phyloP scores from a whole-genome alignment of 1,284 basidiomycete genomes.

The Apiotrichum siamense region DNA sequence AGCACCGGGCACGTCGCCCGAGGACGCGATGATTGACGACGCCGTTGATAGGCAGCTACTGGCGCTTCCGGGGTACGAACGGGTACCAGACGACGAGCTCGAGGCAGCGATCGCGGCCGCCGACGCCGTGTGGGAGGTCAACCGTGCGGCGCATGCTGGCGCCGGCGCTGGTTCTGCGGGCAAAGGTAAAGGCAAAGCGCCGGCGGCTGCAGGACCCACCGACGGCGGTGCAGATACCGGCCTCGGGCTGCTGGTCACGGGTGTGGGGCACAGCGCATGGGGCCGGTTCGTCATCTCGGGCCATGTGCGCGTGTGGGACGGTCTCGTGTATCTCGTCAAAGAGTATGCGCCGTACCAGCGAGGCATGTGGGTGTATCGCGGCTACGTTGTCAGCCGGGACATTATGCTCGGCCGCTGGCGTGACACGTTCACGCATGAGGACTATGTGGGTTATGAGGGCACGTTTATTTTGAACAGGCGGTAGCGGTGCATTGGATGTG shows the following conservation, averaged over 20 bases:
- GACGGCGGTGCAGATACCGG: slow-evolving; percentile 19
- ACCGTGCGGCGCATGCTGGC: neutral
- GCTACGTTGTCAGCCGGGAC: slow-evolving; percentile 44
- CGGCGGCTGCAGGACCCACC: neutral
- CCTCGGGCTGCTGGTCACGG: slow-evolving; percentile 48
- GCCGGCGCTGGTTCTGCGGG: neutral
- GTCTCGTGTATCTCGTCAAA: slow-evolving; percentile 51
- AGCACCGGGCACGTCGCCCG: slow-evolving; percentile 20
- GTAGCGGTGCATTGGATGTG: too few relatives aligned
- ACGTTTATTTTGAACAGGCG: slow-evolving; percentile 46
- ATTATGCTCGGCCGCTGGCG: slow-evolving; percentile 47
- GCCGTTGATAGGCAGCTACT: slow-evolving; percentile 38
- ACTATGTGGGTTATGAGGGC: slow-evolving; percentile 48
- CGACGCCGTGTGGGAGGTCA: slow-evolving; percentile 1
- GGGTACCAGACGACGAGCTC: slow-evolving; percentile 32
- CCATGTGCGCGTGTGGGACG: slow-evolving; percentile 52
- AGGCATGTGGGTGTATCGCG: slow-evolving; percentile 53
- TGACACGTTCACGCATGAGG: slow-evolving; percentile 46
- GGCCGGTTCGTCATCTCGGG: slow-evolving; percentile 51
- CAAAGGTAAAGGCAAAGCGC: neutral
- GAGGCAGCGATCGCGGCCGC: slow-evolving; percentile 20
- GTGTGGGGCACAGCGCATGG: slow-evolving; percentile 53
- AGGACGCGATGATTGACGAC: slow-evolving; percentile 32
- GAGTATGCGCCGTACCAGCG: slow-evolving; percentile 45
- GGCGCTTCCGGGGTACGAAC: slow-evolving; percentile 38